phyloP scores from a whole-genome alignment of 495 filamentous ascomycete species.

The Durotheca rogersii region DNA sequence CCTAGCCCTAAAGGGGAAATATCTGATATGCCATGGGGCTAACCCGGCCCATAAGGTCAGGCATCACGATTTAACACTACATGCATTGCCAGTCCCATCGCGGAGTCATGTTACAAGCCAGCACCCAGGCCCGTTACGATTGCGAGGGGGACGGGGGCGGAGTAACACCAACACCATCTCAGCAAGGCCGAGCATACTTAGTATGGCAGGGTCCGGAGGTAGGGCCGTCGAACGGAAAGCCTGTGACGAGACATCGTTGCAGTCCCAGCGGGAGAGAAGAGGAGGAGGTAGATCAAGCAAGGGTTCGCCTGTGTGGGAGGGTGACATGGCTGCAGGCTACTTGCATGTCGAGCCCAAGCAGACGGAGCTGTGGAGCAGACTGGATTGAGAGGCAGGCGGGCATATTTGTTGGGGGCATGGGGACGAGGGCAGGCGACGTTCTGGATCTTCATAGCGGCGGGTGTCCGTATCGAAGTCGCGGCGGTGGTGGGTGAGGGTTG shows the following conservation, averaged over 20 bases:
- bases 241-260: slow-evolving; percentile 6
- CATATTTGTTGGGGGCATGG: slow-evolving; percentile 13
- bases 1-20: slow-evolving; percentile 25
- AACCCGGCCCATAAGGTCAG: slow-evolving; percentile 9
- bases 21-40: slow-evolving; percentile 10
- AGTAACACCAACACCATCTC: slow-evolving; percentile 20
- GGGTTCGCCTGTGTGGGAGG: slow-evolving; percentile 5
- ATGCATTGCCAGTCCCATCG: slow-evolving; percentile 10
- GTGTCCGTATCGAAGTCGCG: too few relatives aligned
- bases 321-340: slow-evolving; percentile 11
- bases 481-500: neutral
- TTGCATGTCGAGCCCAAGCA: slow-evolving; percentile 16
- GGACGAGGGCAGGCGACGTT: slow-evolving; percentile 2
- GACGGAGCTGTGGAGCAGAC: slow-evolving; percentile 14
- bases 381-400: slow-evolving; percentile 5
- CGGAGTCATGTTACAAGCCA: slow-evolving; percentile 7
- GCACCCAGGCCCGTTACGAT: slow-evolving; percentile 7
- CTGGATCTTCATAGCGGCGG: neutral
- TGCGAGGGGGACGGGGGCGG: neutral
- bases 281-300: slow-evolving; percentile 13
- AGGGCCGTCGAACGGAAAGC: slow-evolving; percentile 4
- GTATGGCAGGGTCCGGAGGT: slow-evolving; percentile 15
- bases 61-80: slow-evolving; percentile 8
- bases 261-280: too few relatives aligned
- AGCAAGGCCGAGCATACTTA: neutral